A percentile compares a stretch with the other conserved stretches of the same genome.
These are phyloP conservation scores for Strobilomyces dryophilus DNA, from an alignment of 768 basidiomycete genomes.

Conservation along the genomic window DNA sequence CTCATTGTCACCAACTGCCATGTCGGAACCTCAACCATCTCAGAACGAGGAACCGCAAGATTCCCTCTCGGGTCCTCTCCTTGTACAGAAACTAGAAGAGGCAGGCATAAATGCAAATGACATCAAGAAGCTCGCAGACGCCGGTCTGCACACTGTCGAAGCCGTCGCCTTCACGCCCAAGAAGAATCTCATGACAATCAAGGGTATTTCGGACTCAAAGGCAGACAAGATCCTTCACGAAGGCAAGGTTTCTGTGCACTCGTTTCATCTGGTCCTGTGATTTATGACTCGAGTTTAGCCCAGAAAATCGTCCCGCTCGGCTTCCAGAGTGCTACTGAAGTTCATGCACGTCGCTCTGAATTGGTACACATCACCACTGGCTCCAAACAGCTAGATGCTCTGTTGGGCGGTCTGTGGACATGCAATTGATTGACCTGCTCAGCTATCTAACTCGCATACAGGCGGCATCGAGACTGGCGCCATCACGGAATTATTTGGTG, in stretches of 20 bases:
- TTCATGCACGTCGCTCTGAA: slow-evolving; percentile 92
- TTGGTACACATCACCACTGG: slow-evolving; percentile 96
- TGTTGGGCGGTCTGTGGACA: slow-evolving; percentile 71
- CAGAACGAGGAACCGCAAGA: slow-evolving; percentile 49
- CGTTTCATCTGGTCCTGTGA: neutral
- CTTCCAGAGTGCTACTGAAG: slow-evolving; percentile 97
- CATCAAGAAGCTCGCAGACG: slow-evolving; percentile 91
- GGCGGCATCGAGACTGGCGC: slow-evolving; percentile 98
- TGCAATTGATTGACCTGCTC: neutral
- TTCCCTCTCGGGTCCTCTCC: slow-evolving; percentile 73
- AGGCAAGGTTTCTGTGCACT: slow-evolving; percentile 46
- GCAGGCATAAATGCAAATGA: slow-evolving; percentile 86
- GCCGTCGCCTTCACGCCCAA: slow-evolving; percentile 96
- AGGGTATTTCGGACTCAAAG: slow-evolving; percentile 95
- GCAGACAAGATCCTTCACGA: slow-evolving; percentile 94
- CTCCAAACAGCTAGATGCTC: slow-evolving; percentile 91
- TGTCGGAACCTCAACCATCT: slow-evolving; percentile 51
- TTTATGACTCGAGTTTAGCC: slow-evolving; percentile 43
- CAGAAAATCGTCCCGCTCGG: slow-evolving; percentile 96
- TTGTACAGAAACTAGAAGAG: slow-evolving; percentile 82
- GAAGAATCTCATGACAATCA: slow-evolving; percentile 85
- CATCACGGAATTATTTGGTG: slow-evolving; percentile 97
- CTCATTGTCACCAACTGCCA: slow-evolving; percentile 1
- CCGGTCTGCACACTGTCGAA: slow-evolving; percentile 91
- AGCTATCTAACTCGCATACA: slow-evolving; percentile 29